phyloP scores from a whole-genome alignment of 768 basidiomycete species.

The Tubosaeta sp. region DNA sequence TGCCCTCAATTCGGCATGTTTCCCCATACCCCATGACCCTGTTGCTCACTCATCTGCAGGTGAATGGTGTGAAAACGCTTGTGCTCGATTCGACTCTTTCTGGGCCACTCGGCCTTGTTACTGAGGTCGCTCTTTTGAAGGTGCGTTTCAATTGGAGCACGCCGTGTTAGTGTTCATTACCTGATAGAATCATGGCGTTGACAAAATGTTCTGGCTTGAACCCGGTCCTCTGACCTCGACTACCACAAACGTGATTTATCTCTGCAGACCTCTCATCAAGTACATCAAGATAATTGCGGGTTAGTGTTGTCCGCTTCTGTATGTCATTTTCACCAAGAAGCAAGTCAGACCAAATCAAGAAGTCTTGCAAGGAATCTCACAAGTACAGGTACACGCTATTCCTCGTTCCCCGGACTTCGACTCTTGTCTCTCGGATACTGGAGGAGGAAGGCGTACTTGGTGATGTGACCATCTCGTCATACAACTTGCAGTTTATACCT shows the following conservation, averaged over 20 bases:
- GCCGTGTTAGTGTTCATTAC: slow-evolving; percentile 7
- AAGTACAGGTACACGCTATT: slow-evolving; percentile 85
- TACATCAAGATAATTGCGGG: slow-evolving; percentile 90
- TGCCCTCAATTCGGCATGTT: slow-evolving; percentile 71
- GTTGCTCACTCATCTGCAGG: slow-evolving; percentile 40
- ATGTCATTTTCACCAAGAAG: slow-evolving; percentile 19
- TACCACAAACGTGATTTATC: slow-evolving; percentile 88
- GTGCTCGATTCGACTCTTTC: slow-evolving; percentile 87
- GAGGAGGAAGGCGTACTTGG: slow-evolving; percentile 98
- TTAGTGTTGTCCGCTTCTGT: slow-evolving; percentile 32
- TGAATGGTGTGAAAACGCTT: slow-evolving; percentile 92
- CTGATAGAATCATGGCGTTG: slow-evolving; percentile 90
- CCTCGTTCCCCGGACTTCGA: slow-evolving; percentile 84
- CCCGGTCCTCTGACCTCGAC: slow-evolving; percentile 76
- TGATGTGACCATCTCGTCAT: slow-evolving; percentile 83
- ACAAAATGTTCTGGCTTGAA: slow-evolving; percentile 99
- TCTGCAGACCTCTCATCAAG: slow-evolving; percentile 83
- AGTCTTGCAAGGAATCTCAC: slow-evolving; percentile 63
- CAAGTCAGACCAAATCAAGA: slow-evolving; percentile 82
- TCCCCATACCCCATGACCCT: neutral
- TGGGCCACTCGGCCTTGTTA: slow-evolving; percentile 92
- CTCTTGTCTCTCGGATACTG: slow-evolving; percentile 77
- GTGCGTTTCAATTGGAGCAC: slow-evolving; percentile 36
- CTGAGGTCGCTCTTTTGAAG: slow-evolving; percentile 90
- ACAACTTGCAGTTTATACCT: slow-evolving; percentile 92